Conservation (phyloP, 2,329 filamentous ascomycete species). For the Fusarium compactum region DNA sequence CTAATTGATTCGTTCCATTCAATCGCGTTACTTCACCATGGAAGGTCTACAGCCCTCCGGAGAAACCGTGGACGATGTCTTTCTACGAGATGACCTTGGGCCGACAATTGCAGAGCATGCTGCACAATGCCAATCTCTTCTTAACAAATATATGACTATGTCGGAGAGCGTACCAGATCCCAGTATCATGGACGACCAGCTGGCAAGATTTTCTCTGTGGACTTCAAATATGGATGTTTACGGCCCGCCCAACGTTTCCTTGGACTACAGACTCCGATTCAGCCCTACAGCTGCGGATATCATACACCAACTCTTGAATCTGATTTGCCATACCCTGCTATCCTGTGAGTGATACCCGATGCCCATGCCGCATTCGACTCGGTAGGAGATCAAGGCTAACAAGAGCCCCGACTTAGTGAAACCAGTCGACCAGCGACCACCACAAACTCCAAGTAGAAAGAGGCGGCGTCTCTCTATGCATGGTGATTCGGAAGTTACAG, state of each 20-base stretch:
- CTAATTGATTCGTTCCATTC: too few species aligned
- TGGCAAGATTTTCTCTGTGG: neutral
- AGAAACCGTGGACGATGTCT: neutral
- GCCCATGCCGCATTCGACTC: neutral
- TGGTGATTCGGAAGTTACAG: too few species aligned
- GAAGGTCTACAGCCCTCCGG: neutral
- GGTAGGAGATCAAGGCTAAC: neutral
- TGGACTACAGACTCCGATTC: constrained; percentile 1
- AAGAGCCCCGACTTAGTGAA: neutral
- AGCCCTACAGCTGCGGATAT: constrained; percentile 4
- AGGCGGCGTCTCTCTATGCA: neutral
- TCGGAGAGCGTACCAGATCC: neutral
- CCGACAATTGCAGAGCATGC: constrained; percentile 10
- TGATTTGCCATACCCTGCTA: neutral
- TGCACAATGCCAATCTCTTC: neutral
- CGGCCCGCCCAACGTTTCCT: neutral
- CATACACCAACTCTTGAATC: neutral
- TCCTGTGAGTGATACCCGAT: neutral
- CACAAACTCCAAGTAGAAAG: neutral
- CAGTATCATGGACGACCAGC: constrained; percentile 3
- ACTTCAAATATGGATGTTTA: constrained; percentile 10
- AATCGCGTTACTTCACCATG: too few species aligned
- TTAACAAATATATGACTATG: neutral
- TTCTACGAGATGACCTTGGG: neutral
- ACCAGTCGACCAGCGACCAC: neutral